These are phyloP conservation scores for Liriodendron chinense DNA, from an alignment of 164 flowering plant species.

Conservation along the genomic window DNA sequence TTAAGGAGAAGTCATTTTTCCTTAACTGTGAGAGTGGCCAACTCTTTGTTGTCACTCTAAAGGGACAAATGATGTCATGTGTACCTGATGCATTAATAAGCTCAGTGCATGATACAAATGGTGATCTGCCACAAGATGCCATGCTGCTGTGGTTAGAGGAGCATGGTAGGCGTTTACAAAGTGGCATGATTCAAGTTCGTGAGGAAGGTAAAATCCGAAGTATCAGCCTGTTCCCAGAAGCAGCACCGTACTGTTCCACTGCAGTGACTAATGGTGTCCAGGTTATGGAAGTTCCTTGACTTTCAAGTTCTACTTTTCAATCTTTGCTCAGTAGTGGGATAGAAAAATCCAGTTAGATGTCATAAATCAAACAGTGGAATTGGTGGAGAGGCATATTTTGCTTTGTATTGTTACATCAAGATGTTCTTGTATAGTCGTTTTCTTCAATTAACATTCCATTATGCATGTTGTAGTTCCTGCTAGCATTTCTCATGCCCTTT, in stretches of 20 bases:
- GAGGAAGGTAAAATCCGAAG: constrained; percentile 31
- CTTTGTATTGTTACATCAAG: too few species aligned
- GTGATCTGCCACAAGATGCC: constrained; percentile 61
- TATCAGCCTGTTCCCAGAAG: constrained; percentile 70
- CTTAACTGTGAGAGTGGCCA: constrained; percentile 70
- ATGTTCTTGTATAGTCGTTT: too few species aligned
- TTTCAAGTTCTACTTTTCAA: neutral
- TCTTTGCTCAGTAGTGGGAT: neutral
- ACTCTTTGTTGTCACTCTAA: constrained; percentile 72
- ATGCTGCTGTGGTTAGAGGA: constrained; percentile 95
- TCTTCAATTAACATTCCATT: too few species aligned
- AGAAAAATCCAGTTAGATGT: too few species aligned
- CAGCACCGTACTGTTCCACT: constrained; percentile 62
- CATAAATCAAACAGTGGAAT: too few species aligned
- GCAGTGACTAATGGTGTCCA: constrained; percentile 79
- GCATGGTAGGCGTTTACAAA: constrained; percentile 68
- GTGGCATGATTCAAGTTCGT: constrained; percentile 58
- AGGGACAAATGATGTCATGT: constrained; percentile 83
- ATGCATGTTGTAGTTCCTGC: too few species aligned
- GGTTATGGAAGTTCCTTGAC: constrained; percentile 30
- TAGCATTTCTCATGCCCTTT: too few species aligned
- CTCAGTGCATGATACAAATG: constrained; percentile 34
- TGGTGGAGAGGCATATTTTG: too few species aligned
- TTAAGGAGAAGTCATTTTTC: constrained; percentile 55
- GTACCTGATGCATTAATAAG: constrained; percentile 53